Conservation (phyloP, 2,329 filamentous ascomycete species). For the Drechslera avenae region DNA sequence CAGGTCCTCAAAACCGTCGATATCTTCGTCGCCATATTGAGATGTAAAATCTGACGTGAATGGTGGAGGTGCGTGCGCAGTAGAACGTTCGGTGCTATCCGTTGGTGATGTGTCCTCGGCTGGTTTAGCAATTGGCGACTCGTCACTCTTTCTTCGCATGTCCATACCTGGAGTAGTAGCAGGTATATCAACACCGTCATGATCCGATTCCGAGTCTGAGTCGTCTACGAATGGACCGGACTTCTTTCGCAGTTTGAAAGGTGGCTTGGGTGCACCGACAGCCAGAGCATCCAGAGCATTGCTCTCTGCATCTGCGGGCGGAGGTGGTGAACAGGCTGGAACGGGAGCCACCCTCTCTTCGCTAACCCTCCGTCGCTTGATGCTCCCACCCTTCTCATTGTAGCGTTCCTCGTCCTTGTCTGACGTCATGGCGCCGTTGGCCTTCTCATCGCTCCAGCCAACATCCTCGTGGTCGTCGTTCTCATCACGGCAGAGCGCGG, state of each 20-base stretch:
- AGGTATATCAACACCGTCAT: constrained; percentile 35
- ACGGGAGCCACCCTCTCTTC: constrained; percentile 47
- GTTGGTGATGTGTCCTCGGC: constrained; percentile 18
- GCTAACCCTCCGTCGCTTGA: constrained; percentile 50
- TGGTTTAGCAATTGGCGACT: constrained; percentile 28
- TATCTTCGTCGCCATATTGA: constrained; percentile 53
- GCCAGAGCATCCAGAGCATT: constrained; percentile 8
- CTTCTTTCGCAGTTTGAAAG: constrained; percentile 36
- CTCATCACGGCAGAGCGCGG: constrained; percentile 24
- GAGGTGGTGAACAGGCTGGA: constrained; percentile 42
- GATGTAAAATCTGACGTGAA: constrained; percentile 58
- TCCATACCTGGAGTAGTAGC: constrained; percentile 31
- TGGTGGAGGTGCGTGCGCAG: constrained; percentile 22
- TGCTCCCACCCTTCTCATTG: constrained; percentile 51
- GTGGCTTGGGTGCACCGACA: constrained; percentile 13
- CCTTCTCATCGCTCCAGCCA: constrained; percentile 40
- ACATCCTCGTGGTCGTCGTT: constrained; percentile 36
- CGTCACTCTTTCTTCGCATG: constrained; percentile 13
- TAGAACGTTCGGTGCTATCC: constrained; percentile 13
- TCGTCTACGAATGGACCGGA: constrained; percentile 73
- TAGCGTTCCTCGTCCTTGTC: constrained; percentile 42
- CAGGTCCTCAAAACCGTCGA: constrained; percentile 60
- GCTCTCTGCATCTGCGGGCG: constrained; percentile 21
- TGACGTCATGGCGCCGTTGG: constrained; percentile 21
- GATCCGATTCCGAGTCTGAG: constrained; percentile 67